Evolutionary conservation across 139 green algal genomes (phyloP), one percentile per base, ranked within the genome.

Genomic region (Chlamydomonas sp.): DNA sequence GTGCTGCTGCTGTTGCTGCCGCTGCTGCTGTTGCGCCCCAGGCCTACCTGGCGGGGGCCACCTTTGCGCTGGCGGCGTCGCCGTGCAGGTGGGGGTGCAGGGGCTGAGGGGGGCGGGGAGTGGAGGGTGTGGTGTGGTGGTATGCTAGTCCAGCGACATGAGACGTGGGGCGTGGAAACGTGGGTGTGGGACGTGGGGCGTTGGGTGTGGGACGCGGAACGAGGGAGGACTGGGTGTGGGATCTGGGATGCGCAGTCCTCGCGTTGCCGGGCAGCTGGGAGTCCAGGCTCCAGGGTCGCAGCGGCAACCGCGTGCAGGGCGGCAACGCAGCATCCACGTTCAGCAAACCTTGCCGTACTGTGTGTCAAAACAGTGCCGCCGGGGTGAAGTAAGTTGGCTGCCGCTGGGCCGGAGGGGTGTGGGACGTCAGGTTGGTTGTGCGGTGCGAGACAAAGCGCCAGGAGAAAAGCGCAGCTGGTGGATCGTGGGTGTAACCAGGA

Each of bases 11-110:
- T 95, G 10, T 97, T 94, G 0, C 81, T 97, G 8, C 78, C 66
- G 2, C 81, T 96, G 14, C 89, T 90, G 1, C 90, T 94, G 31
- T 49, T 0, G 67, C 84, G 62, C 83, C 95, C 66, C 94, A 97
- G 76, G 95, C 97, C 14, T 99, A 98, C 93, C 84, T 98, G n/a
- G 96, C 96, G 68, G 98, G 98, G 15, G 89, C 97, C 16, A 96
- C 93, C 0, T 99, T 99, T 92, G 98, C 98, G 9, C 94, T 99
- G 78, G 98, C 96, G 58, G 98, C 98, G 5, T 99, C 97, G 20
- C 98, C 93, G 5, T 94, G 92, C 92, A 92, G 89, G 90, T 93
- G 75, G 15, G 83, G 17, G 31, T 49, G 31, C 31, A 49, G 64
- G 10, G 10, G 64, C 8, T 69, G 10, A 69, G 9, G 10, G 10